Conservation (phyloP, 495 filamentous ascomycete genomes). For the Hypoxylon rickii region DNA sequence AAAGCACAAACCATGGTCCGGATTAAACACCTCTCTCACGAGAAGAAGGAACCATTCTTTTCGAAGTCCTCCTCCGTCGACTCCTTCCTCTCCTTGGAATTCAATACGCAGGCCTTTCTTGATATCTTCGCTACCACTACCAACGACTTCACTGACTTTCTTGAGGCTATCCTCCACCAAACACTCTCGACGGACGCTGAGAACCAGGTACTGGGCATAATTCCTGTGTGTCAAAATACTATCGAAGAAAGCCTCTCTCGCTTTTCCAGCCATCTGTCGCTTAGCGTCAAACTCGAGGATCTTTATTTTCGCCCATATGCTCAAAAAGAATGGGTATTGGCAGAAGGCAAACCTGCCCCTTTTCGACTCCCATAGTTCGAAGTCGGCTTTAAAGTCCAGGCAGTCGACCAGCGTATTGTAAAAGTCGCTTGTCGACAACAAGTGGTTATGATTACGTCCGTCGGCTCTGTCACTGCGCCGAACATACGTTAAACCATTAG, state of each 20-base stretch:
- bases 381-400: conserved; percentile 83
- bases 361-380: conserved; percentile 83
- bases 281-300: conserved; percentile 90
- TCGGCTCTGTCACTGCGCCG: conserved; percentile 36
- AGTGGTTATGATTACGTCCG: conserved; percentile 55
- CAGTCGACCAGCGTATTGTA: conserved; percentile 89
- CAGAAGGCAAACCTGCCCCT: conserved; percentile 84
- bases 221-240: conserved; percentile 76
- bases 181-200: conserved; percentile 84
- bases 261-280: conserved; percentile 89
- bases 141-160: conserved; percentile 84
- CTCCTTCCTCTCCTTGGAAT: conserved; percentile 86
- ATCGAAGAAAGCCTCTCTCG: conserved; percentile 88
- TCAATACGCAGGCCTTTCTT: conserved; percentile 91
- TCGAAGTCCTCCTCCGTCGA: conserved; percentile 87
- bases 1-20: conserved; percentile 73
- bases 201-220: conserved; percentile 77
- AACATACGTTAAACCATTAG: conserved; percentile 65
- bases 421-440: conserved; percentile 80
- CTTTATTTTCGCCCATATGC: conserved; percentile 91
- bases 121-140: conserved; percentile 81
- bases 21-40: conserved; percentile 90
- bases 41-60: conserved; percentile 97
- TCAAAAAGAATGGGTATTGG: conserved; percentile 92
- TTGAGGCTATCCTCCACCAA: conserved; percentile 89